Base-by-base conservation (phyloP, 805 yeast species). In the Wickerhamomyces pijperi region DNA sequence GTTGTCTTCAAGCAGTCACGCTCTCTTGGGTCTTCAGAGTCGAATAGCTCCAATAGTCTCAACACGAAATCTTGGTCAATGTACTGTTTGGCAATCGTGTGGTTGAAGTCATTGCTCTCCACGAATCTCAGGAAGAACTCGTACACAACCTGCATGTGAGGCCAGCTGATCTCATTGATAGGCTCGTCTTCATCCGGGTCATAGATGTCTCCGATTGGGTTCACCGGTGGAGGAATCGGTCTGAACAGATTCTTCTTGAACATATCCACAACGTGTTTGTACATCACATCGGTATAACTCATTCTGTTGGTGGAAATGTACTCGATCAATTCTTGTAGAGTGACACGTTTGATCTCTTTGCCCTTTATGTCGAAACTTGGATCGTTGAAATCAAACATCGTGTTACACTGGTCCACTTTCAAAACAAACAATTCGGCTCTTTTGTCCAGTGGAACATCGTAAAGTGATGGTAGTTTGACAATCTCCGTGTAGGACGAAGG, bases 151-250 rank as follows among this genome's bases (percentile, higher is more conserved):
- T 86, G 94, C 97, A 92, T 92, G 59, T 92, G 98, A 12, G 97
- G 95, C 98, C 98, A 92, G 9, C 97, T 88, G 46, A 90, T 75
- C 58, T 92, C 97, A 51, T 78, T 77, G 31, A 92, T 94, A 3
- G 97, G 97, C 61, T 92, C 98, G 64, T 92, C 98, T 63, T 92
- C 98, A 62, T 92, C 98, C 1, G 98, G 98, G 53, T 92, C 98
- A 60, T 74, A 92, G 32, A 90, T 74, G 47, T 92, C 98, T 31
- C 98, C 98, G 35, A 88, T 74, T 5, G 97, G 97, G 58, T 92
- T 92, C 29, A 88, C 95, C 1, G 97, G 97, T 1, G 98, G 98
- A 3, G 98, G 97, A 36, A 92, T 86, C 25, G 97, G 95, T 54
- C 98, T 75, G 61, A 92, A 88, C 40, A 92, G 70, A 61, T 92